Conservation (phyloP, 1,139 yeast species). For the Saccharomyces hybrid region DNA sequence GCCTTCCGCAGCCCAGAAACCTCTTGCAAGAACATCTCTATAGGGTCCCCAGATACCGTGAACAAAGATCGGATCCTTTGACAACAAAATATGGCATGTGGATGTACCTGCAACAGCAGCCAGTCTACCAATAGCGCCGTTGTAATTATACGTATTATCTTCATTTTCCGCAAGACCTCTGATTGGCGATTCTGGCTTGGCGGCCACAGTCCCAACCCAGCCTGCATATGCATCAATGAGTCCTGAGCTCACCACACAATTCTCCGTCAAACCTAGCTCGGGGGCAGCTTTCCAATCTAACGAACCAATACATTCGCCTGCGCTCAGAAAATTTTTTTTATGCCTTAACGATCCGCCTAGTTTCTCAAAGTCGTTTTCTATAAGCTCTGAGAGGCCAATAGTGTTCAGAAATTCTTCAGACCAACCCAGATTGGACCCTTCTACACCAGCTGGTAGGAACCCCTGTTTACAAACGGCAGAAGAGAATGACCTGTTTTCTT, state of each 20-base stretch:
- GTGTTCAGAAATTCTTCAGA: slow-evolving; percentile 61
- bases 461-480: slow-evolving; percentile 96
- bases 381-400: slow-evolving; percentile 70
- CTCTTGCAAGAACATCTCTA: slow-evolving; percentile 81
- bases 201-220: slow-evolving; percentile 98
- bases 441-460: slow-evolving; percentile 84
- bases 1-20: slow-evolving; percentile 96
- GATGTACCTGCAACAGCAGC: slow-evolving; percentile 99
- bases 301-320: slow-evolving; percentile 83
- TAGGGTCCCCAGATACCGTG: slow-evolving; percentile 99
- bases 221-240: slow-evolving; percentile 98
- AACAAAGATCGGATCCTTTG: slow-evolving; percentile 79
- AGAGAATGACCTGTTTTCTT: slow-evolving; percentile 79
- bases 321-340: slow-evolving; percentile 57
- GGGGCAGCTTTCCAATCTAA: slow-evolving; percentile 63
- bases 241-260: slow-evolving; percentile 85
- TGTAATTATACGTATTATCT: slow-evolving; percentile 40
- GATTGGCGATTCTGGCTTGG: slow-evolving; percentile 34
- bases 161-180: slow-evolving; percentile 35
- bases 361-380: slow-evolving; percentile 64
- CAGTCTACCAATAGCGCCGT: slow-evolving; percentile 60
- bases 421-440: slow-evolving; percentile 84
- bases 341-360: slow-evolving; percentile 60
- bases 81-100: slow-evolving; percentile 89
- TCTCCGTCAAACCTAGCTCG: slow-evolving; percentile 72